Base-by-base conservation (phyloP, 805 yeast species). In the Candida bentonensis region DNA sequence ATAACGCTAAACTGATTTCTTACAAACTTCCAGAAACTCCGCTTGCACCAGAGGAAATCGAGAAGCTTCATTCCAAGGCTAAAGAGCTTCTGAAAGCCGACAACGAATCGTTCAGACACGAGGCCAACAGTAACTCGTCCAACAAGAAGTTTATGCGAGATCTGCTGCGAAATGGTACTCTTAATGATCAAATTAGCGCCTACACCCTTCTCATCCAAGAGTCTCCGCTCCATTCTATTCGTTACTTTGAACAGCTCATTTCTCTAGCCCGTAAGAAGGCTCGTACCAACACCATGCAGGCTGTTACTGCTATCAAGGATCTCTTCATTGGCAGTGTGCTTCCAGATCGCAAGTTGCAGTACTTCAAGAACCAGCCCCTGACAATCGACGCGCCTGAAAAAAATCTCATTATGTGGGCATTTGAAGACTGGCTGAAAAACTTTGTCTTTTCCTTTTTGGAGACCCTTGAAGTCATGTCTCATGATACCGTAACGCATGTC, bases 101-200 rank as follows among this genome's bases (percentile, higher is more conserved):
- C 47, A 86, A 85, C 60, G 70, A 73, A 46, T 55, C 69, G 0
- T 89, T 83, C 59, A 71, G 75, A 49, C 79, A 78, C 48, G 94
- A 81, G 58, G 80, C 80, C 58, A 74, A 82, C 45, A 78, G 78
- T 51, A 74, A 79, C 45, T 77, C 81, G 33, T 82, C 94, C 3
- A 96, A 83, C 66, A 79, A 76, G 59, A 81, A 84, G 69, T 89
- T 89, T 61, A 76, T 86, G 69, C 74, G 89, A 1, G 94, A 89
- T 63, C 81, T 92, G 53, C 73, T 92, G 55, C 72, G 87, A 3
- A 81, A 78, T 52, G 98, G 98, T 83, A 92, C 98, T 0, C 70
- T 89, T 54, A 81, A 78, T 54, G 98, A 92, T 79, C 87, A 92
- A 65, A 83, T 92, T 45, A 84, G 95, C 41, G 96, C 98, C 0